These are phyloP conservation scores for Arthroderma sp. DNA, from an alignment of 2,329 filamentous ascomycete genomes.

Conservation along the genomic window DNA sequence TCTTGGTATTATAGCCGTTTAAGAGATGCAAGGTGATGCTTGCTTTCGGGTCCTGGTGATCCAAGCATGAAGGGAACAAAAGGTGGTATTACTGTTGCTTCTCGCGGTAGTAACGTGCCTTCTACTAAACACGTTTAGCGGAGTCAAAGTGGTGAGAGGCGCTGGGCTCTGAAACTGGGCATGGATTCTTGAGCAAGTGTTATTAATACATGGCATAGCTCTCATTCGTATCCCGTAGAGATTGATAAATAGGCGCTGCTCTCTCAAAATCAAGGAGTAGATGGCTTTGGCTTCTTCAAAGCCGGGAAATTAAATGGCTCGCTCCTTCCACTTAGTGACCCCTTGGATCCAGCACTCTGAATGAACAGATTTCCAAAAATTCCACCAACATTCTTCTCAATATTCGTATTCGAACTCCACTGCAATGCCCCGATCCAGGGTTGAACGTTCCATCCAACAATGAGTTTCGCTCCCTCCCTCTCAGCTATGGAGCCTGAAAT, in stretches of 20 bases:
- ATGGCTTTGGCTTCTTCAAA: conserved; percentile 37
- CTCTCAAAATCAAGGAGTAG: neutral
- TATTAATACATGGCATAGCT: neutral
- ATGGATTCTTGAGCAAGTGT: neutral
- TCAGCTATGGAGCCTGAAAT: conserved; percentile 66
- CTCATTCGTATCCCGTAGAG: neutral
- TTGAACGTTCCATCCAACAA: conserved; percentile 91
- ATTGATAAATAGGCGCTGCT: neutral
- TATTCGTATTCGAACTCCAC: conserved; percentile 52
- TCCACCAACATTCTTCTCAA: conserved; percentile 15
- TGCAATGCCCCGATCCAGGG: conserved; percentile 85
- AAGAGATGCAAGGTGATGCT: too few relatives aligned
- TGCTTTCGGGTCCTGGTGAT: too few relatives aligned
- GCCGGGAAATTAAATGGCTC: conserved; percentile 44
- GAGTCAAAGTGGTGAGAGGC: neutral
- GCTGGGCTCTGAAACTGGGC: neutral
- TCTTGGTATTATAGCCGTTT: too few relatives aligned
- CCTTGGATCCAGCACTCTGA: conserved; percentile 36
- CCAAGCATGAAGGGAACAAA: too few relatives aligned
- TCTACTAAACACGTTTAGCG: neutral
- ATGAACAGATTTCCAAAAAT: conserved; percentile 36
- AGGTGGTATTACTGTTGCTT: too few relatives aligned
- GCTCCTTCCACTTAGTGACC: conserved; percentile 30
- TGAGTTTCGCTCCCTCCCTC: conserved; percentile 60
- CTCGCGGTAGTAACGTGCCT: too few relatives aligned